Evolutionary conservation across 139 green algal species (phyloP), one percentile per base, ranked within the genome.

Genomic region (Coelastrella sp.): DNA sequence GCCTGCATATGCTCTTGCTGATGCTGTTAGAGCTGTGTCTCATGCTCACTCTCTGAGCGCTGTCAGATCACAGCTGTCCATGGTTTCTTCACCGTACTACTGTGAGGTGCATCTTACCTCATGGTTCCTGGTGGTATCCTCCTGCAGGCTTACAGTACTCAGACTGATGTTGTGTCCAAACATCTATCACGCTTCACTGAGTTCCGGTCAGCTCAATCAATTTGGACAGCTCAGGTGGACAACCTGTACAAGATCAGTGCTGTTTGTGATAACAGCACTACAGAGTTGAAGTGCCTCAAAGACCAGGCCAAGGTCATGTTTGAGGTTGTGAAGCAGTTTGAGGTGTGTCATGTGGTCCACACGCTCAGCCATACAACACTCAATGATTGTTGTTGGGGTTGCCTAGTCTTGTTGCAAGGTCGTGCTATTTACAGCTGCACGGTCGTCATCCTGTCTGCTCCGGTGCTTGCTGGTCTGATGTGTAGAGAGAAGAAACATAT

Each of bases 151-250:
- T 60, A 63, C n/a, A 30, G 30, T 3, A 23, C 30, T 1, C 41
- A 63, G 0, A 40, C 11, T 32, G 8, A 9, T 34, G n/a, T 79
- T 2, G 13, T 79, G 41, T 34, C 71, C 17, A 9, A 53, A 2
- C 30, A 79, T 19, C 41, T 79, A 25, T 25, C 43, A 27, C 45
- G 41, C 25, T 5, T 50, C 0, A 30, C 30, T 27, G 45, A 38
- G 3, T 67, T 66, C 30, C 64, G 72, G 27, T 38, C 72, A 30
- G 72, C 72, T 8, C 72, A 80, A 43, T 40, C 43, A 32, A 30
- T 25, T 30, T 80, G 72, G 72, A 48, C 45, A 13, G 13, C 7
- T 17, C 72, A 80, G 48, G 5, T 80, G 32, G 48, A 80, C 2
- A 48, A 15, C 19, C 45, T 80, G 45, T 66, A 80, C 21, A 5